Percentiles rank a stretch among this genome's conserved stretches.
These are phyloP conservation scores for Raffaelea deltoideospora DNA, from an alignment of 2,329 filamentous ascomycete species.

Conservation along the genomic window DNA sequence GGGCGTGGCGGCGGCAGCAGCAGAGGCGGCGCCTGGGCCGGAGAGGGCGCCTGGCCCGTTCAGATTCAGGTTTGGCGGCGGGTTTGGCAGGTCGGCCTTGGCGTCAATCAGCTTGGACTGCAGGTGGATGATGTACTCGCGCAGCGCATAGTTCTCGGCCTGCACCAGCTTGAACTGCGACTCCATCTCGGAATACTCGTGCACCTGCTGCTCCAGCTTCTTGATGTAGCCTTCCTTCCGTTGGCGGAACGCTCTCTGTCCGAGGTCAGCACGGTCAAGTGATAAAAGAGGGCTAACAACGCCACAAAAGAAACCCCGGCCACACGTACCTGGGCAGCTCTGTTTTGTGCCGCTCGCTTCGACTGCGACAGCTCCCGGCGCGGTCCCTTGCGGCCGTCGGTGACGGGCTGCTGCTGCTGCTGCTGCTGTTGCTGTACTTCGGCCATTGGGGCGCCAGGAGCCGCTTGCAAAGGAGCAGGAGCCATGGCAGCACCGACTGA, in stretches of 20 bases:
- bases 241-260: constrained; percentile 85
- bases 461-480: not conserved
- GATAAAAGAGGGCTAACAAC: constrained; percentile 12
- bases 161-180: constrained; percentile 68
- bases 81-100: constrained; percentile 69
- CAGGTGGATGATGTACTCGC: constrained; percentile 83
- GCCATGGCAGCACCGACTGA: not conserved
- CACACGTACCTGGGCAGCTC: constrained; percentile 78
- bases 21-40: not conserved
- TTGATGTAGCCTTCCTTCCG: constrained; percentile 98
- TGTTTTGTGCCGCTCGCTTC: constrained; percentile 91
- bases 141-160: constrained; percentile 74
- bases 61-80: constrained; percentile 67
- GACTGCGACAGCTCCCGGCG: constrained; percentile 85
- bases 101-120: constrained; percentile 74
- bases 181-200: constrained; percentile 62
- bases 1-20: constrained; percentile 2
- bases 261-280: too few species aligned
- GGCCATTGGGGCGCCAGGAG: not conserved
- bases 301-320: too few species aligned
- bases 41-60: not conserved
- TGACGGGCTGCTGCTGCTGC: constrained; percentile 13
- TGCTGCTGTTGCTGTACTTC: constrained; percentile 8
- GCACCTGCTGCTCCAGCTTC: constrained; percentile 87
- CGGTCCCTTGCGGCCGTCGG: constrained; percentile 61